These are phyloP conservation scores for Penicillium fimorum DNA, from an alignment of 495 filamentous ascomycete species.

Conservation along the genomic window DNA sequence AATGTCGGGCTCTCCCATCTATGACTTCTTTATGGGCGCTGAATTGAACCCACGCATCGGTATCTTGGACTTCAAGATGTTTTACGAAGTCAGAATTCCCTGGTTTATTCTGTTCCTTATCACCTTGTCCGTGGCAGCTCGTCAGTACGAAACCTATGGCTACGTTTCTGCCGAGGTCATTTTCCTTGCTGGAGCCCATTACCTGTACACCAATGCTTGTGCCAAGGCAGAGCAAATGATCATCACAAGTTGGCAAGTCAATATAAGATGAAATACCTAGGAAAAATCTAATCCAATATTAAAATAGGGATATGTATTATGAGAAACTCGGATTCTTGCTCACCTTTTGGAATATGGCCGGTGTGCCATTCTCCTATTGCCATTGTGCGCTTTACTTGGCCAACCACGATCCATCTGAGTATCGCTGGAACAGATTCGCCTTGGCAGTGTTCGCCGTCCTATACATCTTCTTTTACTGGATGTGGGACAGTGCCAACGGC, in stretches of 20 bases:
- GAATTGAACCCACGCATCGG: constrained; percentile 92
- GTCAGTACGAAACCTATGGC: constrained; percentile 82
- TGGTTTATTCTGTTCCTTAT: constrained; percentile 91
- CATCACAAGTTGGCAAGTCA: constrained; percentile 64
- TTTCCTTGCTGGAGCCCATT: constrained; percentile 88
- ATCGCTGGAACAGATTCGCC: constrained; percentile 67
- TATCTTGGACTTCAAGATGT: constrained; percentile 96
- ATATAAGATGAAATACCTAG: no score
- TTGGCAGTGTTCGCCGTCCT: constrained; percentile 58
- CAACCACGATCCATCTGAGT: constrained; percentile 73
- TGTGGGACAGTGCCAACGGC: constrained; percentile 85
- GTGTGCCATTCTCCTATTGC: constrained; percentile 91
- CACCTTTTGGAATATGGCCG: constrained; percentile 98
- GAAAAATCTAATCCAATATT: neutral
- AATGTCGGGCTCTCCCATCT: constrained; percentile 85
- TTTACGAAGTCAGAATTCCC: constrained; percentile 91
- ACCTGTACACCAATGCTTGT: constrained; percentile 90
- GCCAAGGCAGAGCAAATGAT: constrained; percentile 94
- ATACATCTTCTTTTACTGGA: constrained; percentile 84
- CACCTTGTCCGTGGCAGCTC: constrained; percentile 67
- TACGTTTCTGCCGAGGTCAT: constrained; percentile 81
- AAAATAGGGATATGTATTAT: constrained; percentile 83
- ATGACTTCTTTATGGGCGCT: constrained; percentile 99
- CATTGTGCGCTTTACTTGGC: constrained; percentile 92
- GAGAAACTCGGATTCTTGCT: constrained; percentile 99